phyloP scores from a whole-genome alignment of 169 alveolate species.

The Plasmodium vinckei region DNA sequence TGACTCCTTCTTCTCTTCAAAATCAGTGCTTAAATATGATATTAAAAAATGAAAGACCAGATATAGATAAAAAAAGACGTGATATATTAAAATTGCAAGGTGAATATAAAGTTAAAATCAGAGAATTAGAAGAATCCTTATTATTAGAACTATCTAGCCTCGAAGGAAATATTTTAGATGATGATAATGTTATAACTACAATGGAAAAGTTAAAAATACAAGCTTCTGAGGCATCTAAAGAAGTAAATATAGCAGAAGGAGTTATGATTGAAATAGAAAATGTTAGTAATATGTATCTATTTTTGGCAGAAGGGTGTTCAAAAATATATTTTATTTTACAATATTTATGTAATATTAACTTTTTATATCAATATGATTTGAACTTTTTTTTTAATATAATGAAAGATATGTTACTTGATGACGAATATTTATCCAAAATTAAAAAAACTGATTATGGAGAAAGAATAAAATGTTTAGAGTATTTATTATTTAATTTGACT shows the following conservation, averaged over 20 bases:
- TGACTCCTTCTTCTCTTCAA: constrained; percentile 95
- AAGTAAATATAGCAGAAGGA: constrained; percentile 93
- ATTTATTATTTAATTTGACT: constrained; percentile 45
- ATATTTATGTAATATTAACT: constrained; percentile 91
- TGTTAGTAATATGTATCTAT: constrained; percentile 90
- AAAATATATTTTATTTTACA: constrained; percentile 89
- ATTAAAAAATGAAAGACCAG: constrained; percentile 96
- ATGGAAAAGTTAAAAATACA: constrained; percentile 93
- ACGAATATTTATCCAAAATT: constrained; percentile 70
- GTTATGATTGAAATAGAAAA: constrained; percentile 94
- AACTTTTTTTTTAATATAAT: constrained; percentile 93
- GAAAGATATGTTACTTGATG: constrained; percentile 79
- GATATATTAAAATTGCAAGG: constrained; percentile 96
- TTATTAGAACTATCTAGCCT: constrained; percentile 95
- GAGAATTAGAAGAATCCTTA: constrained; percentile 97
- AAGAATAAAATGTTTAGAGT: constrained; percentile 58
- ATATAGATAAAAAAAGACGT: constrained; percentile 94
- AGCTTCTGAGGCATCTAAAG: constrained; percentile 93
- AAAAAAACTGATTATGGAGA: constrained; percentile 76
- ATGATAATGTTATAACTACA: constrained; percentile 92
- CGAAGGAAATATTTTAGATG: constrained; percentile 96
- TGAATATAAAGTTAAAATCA: constrained; percentile 88
- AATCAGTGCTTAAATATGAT: constrained; percentile 94
- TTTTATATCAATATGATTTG: constrained; percentile 94
- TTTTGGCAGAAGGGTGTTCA: constrained; percentile 92